Evolutionary conservation across 2,329 filamentous ascomycete species (phyloP), one percentile per base, ranked within the genome.

Genomic region (Zymoseptoria ardabiliae): DNA sequence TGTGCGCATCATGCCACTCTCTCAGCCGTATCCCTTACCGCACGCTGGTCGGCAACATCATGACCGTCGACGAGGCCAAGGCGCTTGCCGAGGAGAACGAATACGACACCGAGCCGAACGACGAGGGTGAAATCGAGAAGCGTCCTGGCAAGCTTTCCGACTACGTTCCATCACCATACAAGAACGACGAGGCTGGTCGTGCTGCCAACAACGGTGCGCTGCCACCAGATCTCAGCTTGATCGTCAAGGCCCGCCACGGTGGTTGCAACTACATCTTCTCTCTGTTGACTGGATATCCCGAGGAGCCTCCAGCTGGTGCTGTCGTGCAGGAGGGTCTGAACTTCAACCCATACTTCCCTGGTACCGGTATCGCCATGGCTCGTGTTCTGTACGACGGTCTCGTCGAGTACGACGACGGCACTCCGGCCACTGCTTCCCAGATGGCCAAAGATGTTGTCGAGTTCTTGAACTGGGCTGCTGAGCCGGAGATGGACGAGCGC

Each of bases 271-370:
- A 99, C 84, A 91, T 99, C 81, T 99, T 97, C 85, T 91, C 82
- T 76, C 83, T 99, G 76, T 81, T 99, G 74, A 99, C 94, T 58
- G 94, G 94, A 70, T 99, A 99, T 79, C 94, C 94, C 62, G 94
- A 99, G 69, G 94, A 99, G 80, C 84, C 91, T 61, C 94, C 94
- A 57, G 90, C 94, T 55, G 94, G 94, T 75, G 91, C 90, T 64
- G 80, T 84, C 70, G 88, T 99, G 61, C 87, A 86, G 70, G 85
- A 87, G 63, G 94, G 94, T 73, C 87, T 99, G 79, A 97, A 97
- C 87, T 99, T 99, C 86, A 99, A 99, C 85, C 94, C 94, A 62
- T 99, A 97, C 84, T 99, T 99, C 87, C 94, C 94, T 60, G 94
- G 94, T 74, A 97, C 94, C 70, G 93, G 93, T 75, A 99, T 99